These are phyloP conservation scores for Pyrus bretschneideri DNA, from an alignment of 306 rosid species.

Conservation along the genomic window DNA sequence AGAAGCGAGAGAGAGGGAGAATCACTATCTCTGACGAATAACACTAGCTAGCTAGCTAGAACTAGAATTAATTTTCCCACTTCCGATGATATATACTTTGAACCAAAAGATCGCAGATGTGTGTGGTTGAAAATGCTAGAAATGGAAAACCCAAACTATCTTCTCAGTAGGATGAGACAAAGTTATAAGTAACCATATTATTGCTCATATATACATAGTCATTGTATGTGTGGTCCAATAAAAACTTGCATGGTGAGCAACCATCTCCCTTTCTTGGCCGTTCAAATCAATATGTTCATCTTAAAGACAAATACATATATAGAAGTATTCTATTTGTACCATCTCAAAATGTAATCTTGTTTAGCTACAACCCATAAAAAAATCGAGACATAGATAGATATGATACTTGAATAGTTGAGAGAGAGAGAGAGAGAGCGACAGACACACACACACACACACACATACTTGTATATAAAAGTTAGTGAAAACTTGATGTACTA, in stretches of 20 bases:
- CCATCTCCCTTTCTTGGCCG: neutral
- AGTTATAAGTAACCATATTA: neutral
- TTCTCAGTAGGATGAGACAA: neutral
- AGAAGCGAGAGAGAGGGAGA: neutral
- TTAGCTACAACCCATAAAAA: no score
- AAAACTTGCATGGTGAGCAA: neutral
- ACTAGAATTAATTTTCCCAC: no score
- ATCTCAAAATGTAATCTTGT: no score
- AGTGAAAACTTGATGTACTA: no score
- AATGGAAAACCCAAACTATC: neutral
- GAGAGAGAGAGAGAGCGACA: no score
- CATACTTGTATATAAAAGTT: no score
- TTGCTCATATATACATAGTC: neutral
- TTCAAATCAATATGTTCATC: neutral
- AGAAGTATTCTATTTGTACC: no score
- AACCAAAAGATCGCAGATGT: no score
- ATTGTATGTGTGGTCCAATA: constrained; percentile 2
- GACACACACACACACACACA: no score
- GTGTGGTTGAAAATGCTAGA: neutral
- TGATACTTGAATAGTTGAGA: no score
- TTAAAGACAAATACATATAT: neutral
- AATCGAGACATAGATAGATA: no score
- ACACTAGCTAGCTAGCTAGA: neutral
- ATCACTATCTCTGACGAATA: neutral
- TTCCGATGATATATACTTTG: no score